phyloP scores from a whole-genome alignment of 176 grass and related monocot genomes.

The Avena eriantha region DNA sequence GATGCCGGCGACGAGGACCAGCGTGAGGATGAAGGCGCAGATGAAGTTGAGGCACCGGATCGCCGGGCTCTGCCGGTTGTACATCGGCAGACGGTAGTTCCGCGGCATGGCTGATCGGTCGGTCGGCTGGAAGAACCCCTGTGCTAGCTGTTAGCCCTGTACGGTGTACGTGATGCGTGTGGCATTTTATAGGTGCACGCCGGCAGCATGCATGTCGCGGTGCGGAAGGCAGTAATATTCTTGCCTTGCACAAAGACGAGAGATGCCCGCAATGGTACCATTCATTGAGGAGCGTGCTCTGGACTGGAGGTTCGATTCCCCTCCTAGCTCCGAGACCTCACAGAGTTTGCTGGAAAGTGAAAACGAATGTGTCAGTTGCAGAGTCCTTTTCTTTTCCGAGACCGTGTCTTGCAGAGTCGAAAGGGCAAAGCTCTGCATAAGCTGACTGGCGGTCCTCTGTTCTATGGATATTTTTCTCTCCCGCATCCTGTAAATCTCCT shows the following conservation, averaged over 20 bases:
- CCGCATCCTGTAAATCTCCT: neutral
- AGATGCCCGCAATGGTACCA: constrained; percentile 24
- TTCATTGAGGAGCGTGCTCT: neutral
- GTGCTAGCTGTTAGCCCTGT: neutral
- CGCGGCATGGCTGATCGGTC: constrained; percentile 4
- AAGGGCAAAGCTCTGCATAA: neutral
- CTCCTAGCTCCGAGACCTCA: neutral
- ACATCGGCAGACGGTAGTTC: constrained; percentile 11
- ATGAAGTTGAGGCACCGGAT: constrained; percentile 58
- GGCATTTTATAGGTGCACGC: constrained; percentile 26
- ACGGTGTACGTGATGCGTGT: too few species aligned
- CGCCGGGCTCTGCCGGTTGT: constrained; percentile 45
- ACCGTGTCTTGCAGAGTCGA: neutral
- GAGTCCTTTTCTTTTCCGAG: too few species aligned
- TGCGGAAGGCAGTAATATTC: constrained; percentile 55
- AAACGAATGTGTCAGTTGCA: neutral
- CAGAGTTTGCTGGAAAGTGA: constrained; percentile 44
- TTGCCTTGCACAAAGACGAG: constrained; percentile 40
- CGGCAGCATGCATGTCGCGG: neutral
- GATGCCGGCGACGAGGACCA: constrained; percentile 62
- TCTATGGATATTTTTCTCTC: neutral
- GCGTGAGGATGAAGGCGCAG: constrained; percentile 57
- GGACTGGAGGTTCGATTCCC: constrained; percentile 26
- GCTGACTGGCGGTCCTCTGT: neutral
- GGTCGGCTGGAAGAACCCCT: neutral